Percentiles rank a stretch among this genome's conserved stretches.
Conservation (phyloP, 495 filamentous ascomycete species). For the Ascodesmis nigricans region DNA sequence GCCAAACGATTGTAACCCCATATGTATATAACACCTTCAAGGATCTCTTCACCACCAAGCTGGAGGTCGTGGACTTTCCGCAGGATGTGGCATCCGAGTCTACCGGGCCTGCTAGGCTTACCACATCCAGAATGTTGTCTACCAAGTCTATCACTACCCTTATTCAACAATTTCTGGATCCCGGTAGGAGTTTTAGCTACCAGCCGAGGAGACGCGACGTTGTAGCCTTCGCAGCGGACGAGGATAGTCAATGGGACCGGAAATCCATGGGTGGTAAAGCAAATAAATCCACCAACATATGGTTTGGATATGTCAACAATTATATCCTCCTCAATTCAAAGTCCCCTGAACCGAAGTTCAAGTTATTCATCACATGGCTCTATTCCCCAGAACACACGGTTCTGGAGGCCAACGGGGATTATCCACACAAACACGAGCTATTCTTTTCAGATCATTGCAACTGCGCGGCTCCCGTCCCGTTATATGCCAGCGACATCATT, state of each 20-base stretch:
- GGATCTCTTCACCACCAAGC: slow-evolving; percentile 34
- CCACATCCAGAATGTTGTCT: slow-evolving; percentile 19
- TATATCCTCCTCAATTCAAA: slow-evolving; percentile 18
- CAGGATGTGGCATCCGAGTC: background rate
- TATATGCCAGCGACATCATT: slow-evolving; percentile 32
- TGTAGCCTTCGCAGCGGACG: slow-evolving; percentile 27
- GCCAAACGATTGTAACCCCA: slow-evolving; percentile 42
- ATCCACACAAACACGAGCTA: slow-evolving; percentile 41
- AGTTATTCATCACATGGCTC: slow-evolving; percentile 50
- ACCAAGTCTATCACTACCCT: slow-evolving; percentile 7
- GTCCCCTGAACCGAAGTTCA: slow-evolving; percentile 25
- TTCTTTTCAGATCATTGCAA: slow-evolving; percentile 61
- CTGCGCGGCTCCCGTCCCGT: slow-evolving; percentile 26
- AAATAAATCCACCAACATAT: slow-evolving; percentile 18
- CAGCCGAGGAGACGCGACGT: slow-evolving; percentile 28
- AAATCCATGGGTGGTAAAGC: slow-evolving; percentile 8
- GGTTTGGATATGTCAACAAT: slow-evolving; percentile 42
- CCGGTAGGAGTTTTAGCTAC: too few relatives aligned
- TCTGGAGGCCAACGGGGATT: slow-evolving; percentile 33
- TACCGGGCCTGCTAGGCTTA: slow-evolving; percentile 25
- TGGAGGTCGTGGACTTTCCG: slow-evolving; percentile 16
- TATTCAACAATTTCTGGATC: slow-evolving; percentile 2
- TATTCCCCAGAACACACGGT: slow-evolving; percentile 47
- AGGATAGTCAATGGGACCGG: slow-evolving; percentile 34
- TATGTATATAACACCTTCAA: slow-evolving; percentile 42